These are phyloP conservation scores for Globisporangium nodosum DNA, from an alignment of 352 stramenopile genomes.

Conservation along the genomic window DNA sequence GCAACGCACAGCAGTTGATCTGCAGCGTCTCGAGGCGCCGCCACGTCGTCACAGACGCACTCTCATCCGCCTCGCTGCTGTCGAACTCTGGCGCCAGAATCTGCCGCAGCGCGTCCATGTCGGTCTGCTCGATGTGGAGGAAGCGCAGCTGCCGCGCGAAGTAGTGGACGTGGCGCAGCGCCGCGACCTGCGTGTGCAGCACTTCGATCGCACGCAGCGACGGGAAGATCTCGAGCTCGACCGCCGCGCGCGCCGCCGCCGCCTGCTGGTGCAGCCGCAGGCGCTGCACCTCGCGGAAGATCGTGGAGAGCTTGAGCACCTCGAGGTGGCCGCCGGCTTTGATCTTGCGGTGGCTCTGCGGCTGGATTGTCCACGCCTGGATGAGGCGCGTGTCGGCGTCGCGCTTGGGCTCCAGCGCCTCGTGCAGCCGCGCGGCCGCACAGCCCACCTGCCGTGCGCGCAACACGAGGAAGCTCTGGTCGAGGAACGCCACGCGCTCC, in stretches of 20 bases:
- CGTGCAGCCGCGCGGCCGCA: slow-evolving; percentile 58
- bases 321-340: slow-evolving; percentile 77
- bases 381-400: slow-evolving; percentile 57
- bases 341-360: slow-evolving; percentile 43
- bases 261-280: slow-evolving; percentile 61
- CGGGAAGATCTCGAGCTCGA: slow-evolving; percentile 84
- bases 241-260: slow-evolving; percentile 22
- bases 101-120: slow-evolving; percentile 33
- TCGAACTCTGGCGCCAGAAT: slow-evolving; percentile 29
- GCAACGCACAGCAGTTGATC: slow-evolving; percentile 61
- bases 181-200: slow-evolving; percentile 33
- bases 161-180: slow-evolving; percentile 53
- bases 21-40: slow-evolving; percentile 44
- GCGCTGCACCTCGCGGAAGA: slow-evolving; percentile 61
- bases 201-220: slow-evolving; percentile 60
- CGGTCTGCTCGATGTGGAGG: slow-evolving; percentile 67
- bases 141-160: slow-evolving; percentile 61
- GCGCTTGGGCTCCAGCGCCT: slow-evolving; percentile 65
- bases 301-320: slow-evolving; percentile 85
- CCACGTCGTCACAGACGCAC: slow-evolving; percentile 19
- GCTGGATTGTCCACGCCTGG: slow-evolving; percentile 76
- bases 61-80: background rate
- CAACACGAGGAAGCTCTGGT: slow-evolving; percentile 57
- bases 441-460: slow-evolving; percentile 63
- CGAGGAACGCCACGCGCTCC: slow-evolving; percentile 40